Conservation (phyloP, 1,284 basidiomycete genomes). For the Lentinus polychrous region DNA sequence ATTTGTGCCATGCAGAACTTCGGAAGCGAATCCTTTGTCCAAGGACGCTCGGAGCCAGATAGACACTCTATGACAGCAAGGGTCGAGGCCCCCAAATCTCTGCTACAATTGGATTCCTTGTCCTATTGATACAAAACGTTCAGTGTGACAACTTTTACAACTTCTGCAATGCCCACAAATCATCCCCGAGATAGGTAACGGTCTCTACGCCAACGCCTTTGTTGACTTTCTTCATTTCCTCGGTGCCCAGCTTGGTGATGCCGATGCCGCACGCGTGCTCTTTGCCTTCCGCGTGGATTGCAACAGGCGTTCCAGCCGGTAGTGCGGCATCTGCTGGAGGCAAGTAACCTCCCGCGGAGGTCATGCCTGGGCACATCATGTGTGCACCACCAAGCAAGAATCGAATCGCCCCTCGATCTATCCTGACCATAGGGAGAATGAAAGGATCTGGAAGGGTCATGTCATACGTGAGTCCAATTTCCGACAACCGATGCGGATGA, state of each 20-base stretch:
- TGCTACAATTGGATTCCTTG: background rate
- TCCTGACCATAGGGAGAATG: conserved; percentile 81
- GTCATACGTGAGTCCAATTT: conserved; percentile 3
- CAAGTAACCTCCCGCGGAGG: conserved; percentile 85
- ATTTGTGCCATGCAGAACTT: no score
- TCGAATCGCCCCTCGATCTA: conserved; percentile 97
- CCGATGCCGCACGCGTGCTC: conserved; percentile 89
- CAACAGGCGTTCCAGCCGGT: conserved; percentile 69
- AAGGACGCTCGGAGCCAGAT: no score
- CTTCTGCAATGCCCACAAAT: conserved; percentile 76
- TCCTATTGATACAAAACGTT: background rate
- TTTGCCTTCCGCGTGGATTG: conserved; percentile 94
- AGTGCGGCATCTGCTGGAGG: conserved; percentile 72
- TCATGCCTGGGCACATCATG: conserved; percentile 97
- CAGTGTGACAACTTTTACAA: conserved; percentile 35
- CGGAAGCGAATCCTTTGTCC: no score
- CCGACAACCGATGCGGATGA: background rate
- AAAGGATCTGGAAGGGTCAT: conserved; percentile 63
- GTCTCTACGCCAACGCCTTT: conserved; percentile 92
- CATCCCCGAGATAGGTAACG: conserved; percentile 82
- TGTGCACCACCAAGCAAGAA: conserved; percentile 90
- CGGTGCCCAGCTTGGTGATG: conserved; percentile 74
- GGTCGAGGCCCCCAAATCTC: no score
- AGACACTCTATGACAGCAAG: no score
- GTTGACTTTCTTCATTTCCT: conserved; percentile 86